Percentiles rank a stretch among this genome's conserved stretches.
phyloP scores from a whole-genome alignment of 768 basidiomycete species.

The Phallus indusiatus region DNA sequence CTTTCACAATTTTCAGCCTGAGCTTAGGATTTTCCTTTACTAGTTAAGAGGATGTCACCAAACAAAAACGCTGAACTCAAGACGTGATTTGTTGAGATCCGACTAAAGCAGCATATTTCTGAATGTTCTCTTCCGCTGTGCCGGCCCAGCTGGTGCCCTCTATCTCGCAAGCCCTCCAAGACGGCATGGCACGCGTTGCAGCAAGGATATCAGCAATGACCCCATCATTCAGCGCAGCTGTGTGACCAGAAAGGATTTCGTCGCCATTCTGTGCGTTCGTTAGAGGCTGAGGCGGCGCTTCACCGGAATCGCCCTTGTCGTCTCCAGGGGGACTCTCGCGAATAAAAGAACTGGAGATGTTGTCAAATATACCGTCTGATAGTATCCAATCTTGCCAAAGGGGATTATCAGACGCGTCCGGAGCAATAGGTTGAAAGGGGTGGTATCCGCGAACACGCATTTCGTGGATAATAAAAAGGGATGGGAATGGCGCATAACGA shows the following conservation, averaged over 20 bases:
- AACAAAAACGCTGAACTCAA: no score
- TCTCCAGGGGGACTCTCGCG: no score
- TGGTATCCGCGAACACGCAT: conserved; percentile 25
- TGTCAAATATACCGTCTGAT: background rate
- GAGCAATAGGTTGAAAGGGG: conserved; percentile 17
- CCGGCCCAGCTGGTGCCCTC: conserved; percentile 26
- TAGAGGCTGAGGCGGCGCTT: background rate
- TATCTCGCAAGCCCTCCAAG: conserved; percentile 24
- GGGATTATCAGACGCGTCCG: no score
- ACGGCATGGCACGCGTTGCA: conserved; percentile 12
- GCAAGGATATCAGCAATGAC: background rate
- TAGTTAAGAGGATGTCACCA: no score
- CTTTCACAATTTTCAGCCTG: no score
- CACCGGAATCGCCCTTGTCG: no score
- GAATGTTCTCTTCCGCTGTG: conserved; percentile 26
- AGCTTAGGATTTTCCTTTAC: no score
- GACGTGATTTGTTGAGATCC: no score
- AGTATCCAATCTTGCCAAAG: background rate
- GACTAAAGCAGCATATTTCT: conserved; percentile 16
- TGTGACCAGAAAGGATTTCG: no score
- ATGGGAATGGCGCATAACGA: conserved; percentile 22
- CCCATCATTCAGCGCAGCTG: background rate
- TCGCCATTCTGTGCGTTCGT: background rate
- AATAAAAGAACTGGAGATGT: no score
- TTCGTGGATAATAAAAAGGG: conserved; percentile 27